phyloP scores from a whole-genome alignment of 345 rosid genomes.

The Rhodomyrtus tomentosa region DNA sequence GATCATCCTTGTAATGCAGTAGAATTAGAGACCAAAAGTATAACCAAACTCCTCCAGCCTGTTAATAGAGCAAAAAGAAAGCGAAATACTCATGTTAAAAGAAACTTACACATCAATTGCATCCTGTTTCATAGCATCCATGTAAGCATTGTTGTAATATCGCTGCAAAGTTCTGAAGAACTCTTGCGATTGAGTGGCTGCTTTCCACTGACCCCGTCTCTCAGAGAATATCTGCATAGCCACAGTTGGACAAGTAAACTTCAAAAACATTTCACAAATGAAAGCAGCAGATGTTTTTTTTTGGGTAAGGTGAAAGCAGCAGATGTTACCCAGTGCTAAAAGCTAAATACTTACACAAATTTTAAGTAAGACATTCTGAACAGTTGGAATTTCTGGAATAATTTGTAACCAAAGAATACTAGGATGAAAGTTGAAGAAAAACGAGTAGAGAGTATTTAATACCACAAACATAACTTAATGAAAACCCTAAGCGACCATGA shows the following conservation, averaged over 20 bases:
- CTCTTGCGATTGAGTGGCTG: conserved; percentile 97
- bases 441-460: neutral
- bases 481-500: neutral
- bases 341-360: neutral
- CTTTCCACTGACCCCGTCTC: conserved; percentile 98
- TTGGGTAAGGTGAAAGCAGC: neutral
- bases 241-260: neutral
- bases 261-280: neutral
- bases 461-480: neutral
- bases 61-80: neutral
- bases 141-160: conserved; percentile 87
- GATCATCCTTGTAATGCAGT: neutral
- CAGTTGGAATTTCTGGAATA: neutral
- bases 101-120: conserved; percentile 77
- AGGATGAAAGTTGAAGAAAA: neutral
- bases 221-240: conserved; percentile 66
- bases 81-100: neutral
- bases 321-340: neutral
- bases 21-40: neutral
- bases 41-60: neutral
- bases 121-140: conserved; percentile 92
- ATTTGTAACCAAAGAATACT: neutral
- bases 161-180: conserved; percentile 95
- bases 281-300: neutral
- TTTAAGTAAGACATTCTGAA: neutral